phyloP scores from a whole-genome alignment of 768 basidiomycete genomes.

The Russula foetens region DNA sequence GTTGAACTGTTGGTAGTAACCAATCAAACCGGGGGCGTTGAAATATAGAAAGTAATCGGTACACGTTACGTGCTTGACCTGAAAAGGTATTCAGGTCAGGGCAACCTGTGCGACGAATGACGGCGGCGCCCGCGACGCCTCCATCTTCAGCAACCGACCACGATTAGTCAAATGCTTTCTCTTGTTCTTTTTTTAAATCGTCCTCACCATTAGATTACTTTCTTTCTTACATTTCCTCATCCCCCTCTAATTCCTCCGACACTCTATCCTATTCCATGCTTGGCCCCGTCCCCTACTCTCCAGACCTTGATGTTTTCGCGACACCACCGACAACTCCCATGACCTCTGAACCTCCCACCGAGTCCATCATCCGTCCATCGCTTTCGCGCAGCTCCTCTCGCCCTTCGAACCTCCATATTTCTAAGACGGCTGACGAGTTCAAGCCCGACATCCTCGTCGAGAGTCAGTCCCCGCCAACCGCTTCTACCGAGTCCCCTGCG shows the following conservation, averaged over 20 bases:
- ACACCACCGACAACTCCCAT: constrained; percentile 39
- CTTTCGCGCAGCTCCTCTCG: constrained; percentile 31
- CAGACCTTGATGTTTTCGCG: constrained; percentile 34
- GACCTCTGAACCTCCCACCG: constrained; percentile 16
- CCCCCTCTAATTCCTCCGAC: no score
- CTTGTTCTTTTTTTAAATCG: no score
- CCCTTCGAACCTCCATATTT: constrained; percentile 31
- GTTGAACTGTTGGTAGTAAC: no score
- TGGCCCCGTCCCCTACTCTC: constrained; percentile 6
- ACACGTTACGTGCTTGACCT: no score
- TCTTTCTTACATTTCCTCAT: no score
- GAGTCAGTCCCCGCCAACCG: constrained; percentile 26
- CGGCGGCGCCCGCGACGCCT: background rate
- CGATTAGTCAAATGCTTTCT: no score
- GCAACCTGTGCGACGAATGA: no score
- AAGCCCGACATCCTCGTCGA: constrained; percentile 32
- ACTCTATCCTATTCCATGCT: background rate
- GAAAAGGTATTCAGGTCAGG: no score
- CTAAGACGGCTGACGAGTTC: constrained; percentile 27
- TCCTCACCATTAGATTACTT: no score
- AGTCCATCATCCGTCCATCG: constrained; percentile 29
- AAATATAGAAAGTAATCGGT: no score
- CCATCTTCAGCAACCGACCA: background rate
- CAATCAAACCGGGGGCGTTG: no score
- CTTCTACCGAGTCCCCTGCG: background rate